These are phyloP conservation scores for Peronospora destructor DNA, from an alignment of 352 stramenopile species.

Conservation along the genomic window DNA sequence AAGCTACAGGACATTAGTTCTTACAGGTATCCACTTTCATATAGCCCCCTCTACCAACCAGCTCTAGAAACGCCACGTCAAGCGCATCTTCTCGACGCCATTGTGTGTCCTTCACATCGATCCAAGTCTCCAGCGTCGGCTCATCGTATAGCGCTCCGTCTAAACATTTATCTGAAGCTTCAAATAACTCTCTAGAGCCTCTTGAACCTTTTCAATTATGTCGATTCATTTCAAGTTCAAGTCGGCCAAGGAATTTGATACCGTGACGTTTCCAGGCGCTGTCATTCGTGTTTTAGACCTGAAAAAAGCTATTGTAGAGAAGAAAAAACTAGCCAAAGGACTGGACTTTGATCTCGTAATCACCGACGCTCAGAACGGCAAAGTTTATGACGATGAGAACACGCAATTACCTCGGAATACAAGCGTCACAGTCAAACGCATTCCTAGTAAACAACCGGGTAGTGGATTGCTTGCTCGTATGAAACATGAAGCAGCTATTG, in stretches of 20 bases:
- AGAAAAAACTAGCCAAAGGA: slow-evolving; percentile 89
- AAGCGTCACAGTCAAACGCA: slow-evolving; percentile 88
- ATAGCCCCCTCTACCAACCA: slow-evolving; percentile 14
- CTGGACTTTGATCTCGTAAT: slow-evolving; percentile 90
- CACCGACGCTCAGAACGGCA: slow-evolving; percentile 88
- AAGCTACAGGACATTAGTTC: not conserved
- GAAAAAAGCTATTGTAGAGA: slow-evolving; percentile 91
- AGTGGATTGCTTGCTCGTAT: slow-evolving; percentile 75
- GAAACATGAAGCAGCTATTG: slow-evolving; percentile 73
- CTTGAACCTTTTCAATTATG: slow-evolving; percentile 30
- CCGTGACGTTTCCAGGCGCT: slow-evolving; percentile 75
- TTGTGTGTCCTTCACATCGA: slow-evolving; percentile 4
- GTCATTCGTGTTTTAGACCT: slow-evolving; percentile 85
- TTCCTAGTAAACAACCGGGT: slow-evolving; percentile 73
- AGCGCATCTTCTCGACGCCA: slow-evolving; percentile 4
- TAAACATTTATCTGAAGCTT: not conserved
- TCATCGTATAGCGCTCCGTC: slow-evolving; percentile 7
- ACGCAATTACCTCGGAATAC: slow-evolving; percentile 86
- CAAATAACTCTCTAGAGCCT: not conserved
- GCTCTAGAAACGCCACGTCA: slow-evolving; percentile 11
- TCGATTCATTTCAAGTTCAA: slow-evolving; percentile 91
- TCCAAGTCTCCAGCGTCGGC: not conserved
- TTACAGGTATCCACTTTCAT: not conserved
- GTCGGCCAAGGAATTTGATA: slow-evolving; percentile 86
- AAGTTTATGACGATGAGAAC: slow-evolving; percentile 89